Evolutionary conservation across 2,329 filamentous ascomycete genomes (phyloP).

Genomic region (Dactylellina leptospora): DNA sequence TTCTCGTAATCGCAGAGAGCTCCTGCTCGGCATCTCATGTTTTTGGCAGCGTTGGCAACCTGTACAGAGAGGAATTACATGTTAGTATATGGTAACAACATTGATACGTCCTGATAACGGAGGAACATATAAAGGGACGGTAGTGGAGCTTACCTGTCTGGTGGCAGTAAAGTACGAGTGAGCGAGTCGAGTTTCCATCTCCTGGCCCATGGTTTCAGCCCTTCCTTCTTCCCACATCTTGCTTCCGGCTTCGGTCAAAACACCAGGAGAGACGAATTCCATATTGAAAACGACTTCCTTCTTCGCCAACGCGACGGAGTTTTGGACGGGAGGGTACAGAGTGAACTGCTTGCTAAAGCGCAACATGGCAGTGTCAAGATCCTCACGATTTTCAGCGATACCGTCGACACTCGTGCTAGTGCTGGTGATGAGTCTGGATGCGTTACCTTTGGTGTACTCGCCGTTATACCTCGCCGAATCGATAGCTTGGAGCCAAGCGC

Average conservation of each 20-base stretch:
- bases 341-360: conserved; percentile 52
- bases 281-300: conserved; percentile 51
- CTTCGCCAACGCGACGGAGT: conserved; percentile 22
- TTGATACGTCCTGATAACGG: neutral
- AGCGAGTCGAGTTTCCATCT: conserved; percentile 29
- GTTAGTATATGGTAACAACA: conserved; percentile 33
- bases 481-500: conserved; percentile 52
- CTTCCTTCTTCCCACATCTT: conserved; percentile 48
- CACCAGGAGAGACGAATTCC: conserved; percentile 51
- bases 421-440: conserved; percentile 38
- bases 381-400: conserved; percentile 49
- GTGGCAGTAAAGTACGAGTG: conserved; percentile 49
- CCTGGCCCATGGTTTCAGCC: conserved; percentile 35
- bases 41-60: conserved; percentile 49
- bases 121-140: conserved; percentile 17
- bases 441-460: conserved; percentile 44
- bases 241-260: conserved; percentile 43
- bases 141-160: conserved; percentile 40
- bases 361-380: conserved; percentile 49
- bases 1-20: conserved; percentile 53
- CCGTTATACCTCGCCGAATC: conserved; percentile 51
- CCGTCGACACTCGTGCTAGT: conserved; percentile 43
- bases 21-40: conserved; percentile 42
- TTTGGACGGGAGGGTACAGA: conserved; percentile 36
- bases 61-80: conserved; percentile 9